Percentiles rank a stretch among this genome's conserved stretches.
These are phyloP conservation scores for Colletotrichum tabaci DNA, from an alignment of 2,329 filamentous ascomycete species.

Conservation along the genomic window DNA sequence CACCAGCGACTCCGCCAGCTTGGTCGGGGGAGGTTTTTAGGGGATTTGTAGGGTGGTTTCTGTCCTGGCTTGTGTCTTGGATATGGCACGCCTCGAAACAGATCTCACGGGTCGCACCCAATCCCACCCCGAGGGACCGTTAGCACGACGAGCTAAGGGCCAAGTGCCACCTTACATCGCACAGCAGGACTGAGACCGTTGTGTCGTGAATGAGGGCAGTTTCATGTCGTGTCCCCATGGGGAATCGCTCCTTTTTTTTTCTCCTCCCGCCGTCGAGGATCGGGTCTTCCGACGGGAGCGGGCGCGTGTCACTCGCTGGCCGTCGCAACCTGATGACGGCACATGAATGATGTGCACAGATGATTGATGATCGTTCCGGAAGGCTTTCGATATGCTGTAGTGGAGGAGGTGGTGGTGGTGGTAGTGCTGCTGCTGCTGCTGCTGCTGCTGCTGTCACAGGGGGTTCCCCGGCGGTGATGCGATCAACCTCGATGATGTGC, in stretches of 20 bases:
- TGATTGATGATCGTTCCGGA: slow-evolving; percentile 35
- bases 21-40: slow-evolving; percentile 29
- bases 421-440: not conserved
- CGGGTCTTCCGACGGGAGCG: not conserved
- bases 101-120: slow-evolving; percentile 29
- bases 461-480: not conserved
- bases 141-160: slow-evolving; percentile 8
- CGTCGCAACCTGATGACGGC: slow-evolving; percentile 5
- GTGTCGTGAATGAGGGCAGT: slow-evolving; percentile 3
- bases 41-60: not conserved
- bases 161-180: slow-evolving; percentile 9
- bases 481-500: not conserved
- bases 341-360: slow-evolving; percentile 39
- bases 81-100: slow-evolving; percentile 37
- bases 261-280: not conserved
- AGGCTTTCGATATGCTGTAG: not conserved
- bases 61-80: slow-evolving; percentile 35
- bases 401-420: no score
- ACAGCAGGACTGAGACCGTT: not conserved
- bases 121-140: slow-evolving; percentile 19
- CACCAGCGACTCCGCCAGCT: slow-evolving; percentile 35
- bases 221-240: slow-evolving; percentile 13
- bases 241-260: not conserved
- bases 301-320: not conserved
- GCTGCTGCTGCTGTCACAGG: slow-evolving; percentile 1